Evolutionary conservation across 2,329 filamentous ascomycete species (phyloP).

Genomic region (Chrysoporthe austroafricana): DNA sequence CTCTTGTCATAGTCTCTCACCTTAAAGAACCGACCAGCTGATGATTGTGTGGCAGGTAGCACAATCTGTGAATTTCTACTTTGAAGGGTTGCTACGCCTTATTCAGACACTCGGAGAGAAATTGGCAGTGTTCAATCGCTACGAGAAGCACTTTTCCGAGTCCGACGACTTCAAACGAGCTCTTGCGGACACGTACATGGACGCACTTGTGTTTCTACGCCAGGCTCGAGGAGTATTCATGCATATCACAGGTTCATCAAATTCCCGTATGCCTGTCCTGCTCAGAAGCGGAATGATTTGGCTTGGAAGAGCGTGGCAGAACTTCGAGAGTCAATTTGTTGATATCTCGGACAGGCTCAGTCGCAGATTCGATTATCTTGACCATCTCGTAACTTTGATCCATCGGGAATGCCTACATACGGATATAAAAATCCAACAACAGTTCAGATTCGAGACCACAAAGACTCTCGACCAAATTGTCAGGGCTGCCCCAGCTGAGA

Average conservation of each 20-base stretch:
- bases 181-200: slow-evolving; percentile 2
- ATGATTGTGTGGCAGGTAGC: neutral
- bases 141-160: neutral
- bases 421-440: slow-evolving; percentile 2
- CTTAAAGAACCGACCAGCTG: neutral
- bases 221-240: neutral
- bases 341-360: neutral
- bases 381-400: neutral
- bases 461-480: neutral
- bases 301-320: neutral
- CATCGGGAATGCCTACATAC: neutral
- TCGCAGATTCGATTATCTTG: slow-evolving; percentile 1
- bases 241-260: neutral
- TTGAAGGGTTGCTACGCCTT: neutral
- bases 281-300: neutral
- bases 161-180: neutral
- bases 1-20: neutral
- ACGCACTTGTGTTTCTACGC: neutral
- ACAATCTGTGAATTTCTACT: slow-evolving; percentile 2
- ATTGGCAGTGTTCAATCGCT: neutral
- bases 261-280: neutral
- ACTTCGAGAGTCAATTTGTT: neutral
- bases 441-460: neutral
- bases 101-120: neutral
- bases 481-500: neutral